Base-by-base conservation (phyloP, 2,329 filamentous ascomycete genomes). In the Ophiostoma montium region DNA sequence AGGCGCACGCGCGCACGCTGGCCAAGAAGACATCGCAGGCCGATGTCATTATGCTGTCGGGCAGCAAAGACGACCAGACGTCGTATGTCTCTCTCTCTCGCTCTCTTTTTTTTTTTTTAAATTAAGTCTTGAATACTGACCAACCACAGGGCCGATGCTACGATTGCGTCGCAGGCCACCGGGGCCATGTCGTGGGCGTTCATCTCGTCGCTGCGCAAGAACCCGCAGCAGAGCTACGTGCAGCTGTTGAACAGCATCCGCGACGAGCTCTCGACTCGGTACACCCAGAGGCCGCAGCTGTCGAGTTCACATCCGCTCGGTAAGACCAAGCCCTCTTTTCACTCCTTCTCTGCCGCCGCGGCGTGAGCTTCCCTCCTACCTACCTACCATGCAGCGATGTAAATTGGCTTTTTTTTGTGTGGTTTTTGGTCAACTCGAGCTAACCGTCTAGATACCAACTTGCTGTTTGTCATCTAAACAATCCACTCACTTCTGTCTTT, bases 151-250 rank as follows among this genome's bases (percentile, higher is more conserved):
- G 85, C 87, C 67, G 92, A 98, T 64, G 89, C 92, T 12, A 85
- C 80, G 27, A 95, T 96, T 57, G 78, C 75, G 39, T 80, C 86
- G 50, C 76, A 95, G 67, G 90, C 92, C 32, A 98, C 92, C 0
- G 92, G 92, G 49, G 92, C 92, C 65, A 96, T 98, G 92, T 95
- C 88, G 3, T 95, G 85, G 80, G 92, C 92, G 2, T 98, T 98
- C 65, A 92, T 98, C 64, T 80, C 76, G 1, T 83, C 89, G 18
- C 75, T 96, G 60, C 89, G 85, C 72, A 87, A 89, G 70, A 94
- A 94, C 62, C 87, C 87, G 1, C 83, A 94, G 63, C 92, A 96
- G 70, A 95, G 84, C 68, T 98, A 98, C 62, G 86, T 96, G 46
- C 82, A 95, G 70, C 71, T 98, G 51, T 75, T 98, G 57, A 96